Evolutionary conservation across 2,329 filamentous ascomycete genomes (phyloP).

Genomic region (Fusarium sp.): DNA sequence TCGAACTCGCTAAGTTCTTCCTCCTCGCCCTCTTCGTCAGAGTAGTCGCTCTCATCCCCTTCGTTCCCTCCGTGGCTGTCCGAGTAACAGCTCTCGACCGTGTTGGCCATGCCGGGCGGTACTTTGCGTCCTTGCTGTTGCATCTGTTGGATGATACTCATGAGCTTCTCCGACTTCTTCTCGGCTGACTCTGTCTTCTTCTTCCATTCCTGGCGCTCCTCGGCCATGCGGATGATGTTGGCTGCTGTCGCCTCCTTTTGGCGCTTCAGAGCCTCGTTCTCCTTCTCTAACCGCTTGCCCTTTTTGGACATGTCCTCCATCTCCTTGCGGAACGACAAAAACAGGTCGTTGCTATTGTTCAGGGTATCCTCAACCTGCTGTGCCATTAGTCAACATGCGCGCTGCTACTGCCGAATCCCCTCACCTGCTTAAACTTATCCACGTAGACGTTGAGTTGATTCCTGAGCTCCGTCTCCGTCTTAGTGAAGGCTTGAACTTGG

Average conservation of each 20-base stretch:
- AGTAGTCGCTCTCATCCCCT: conserved; percentile 72
- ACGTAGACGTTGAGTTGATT: conserved; percentile 98
- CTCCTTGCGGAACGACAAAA: conserved; percentile 96
- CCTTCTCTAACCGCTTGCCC: conserved; percentile 95
- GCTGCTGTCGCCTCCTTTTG: conserved; percentile 94
- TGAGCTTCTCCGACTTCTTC: conserved; percentile 91
- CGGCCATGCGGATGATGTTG: conserved; percentile 97
- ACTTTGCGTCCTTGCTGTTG: conserved; percentile 90
- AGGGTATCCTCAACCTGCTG: conserved; percentile 94
- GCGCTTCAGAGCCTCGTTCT: conserved; percentile 89
- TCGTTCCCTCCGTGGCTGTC: conserved; percentile 62
- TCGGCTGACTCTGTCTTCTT: conserved; percentile 67
- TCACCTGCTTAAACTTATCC: conserved; percentile 99
- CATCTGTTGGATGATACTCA: conserved; percentile 95
- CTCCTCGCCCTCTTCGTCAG: conserved; percentile 71
- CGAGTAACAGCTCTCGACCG: conserved; percentile 70
- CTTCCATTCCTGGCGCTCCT: conserved; percentile 87
- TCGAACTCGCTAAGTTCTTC: conserved; percentile 75
- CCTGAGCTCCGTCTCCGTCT: conserved; percentile 92
- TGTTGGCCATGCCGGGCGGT: conserved; percentile 71
- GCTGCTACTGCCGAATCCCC: conserved; percentile 43
- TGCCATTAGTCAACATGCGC: conserved; percentile 43
- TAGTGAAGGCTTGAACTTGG: conserved; percentile 94
- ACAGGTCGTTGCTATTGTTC: conserved; percentile 98
- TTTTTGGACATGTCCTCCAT: conserved; percentile 99